These are phyloP conservation scores for Oidiodendron maius DNA, from an alignment of 495 filamentous ascomycete species.

Conservation along the genomic window DNA sequence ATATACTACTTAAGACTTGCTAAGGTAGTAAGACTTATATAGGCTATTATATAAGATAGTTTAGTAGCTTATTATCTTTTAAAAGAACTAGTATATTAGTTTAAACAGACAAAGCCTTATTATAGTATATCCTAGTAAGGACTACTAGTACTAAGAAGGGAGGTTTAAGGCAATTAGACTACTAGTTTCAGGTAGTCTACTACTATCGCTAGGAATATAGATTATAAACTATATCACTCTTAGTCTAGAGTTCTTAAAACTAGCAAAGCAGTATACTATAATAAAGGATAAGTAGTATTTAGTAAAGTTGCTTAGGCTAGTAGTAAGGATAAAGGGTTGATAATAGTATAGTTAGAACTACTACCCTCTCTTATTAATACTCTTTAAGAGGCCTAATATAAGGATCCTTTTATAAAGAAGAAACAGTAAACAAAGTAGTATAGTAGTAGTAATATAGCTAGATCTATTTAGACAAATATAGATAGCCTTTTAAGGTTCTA, in stretches of 20 bases:
- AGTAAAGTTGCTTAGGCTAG: neutral
- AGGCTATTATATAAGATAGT: neutral
- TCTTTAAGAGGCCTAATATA: neutral
- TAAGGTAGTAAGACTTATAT: neutral
- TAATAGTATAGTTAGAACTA: neutral
- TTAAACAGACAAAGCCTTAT: neutral
- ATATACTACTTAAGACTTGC: neutral
- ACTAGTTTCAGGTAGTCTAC: neutral
- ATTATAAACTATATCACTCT: neutral
- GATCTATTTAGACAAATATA: neutral
- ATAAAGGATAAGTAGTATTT: neutral
- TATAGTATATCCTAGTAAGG: neutral
- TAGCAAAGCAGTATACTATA: no score
- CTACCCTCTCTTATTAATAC: neutral
- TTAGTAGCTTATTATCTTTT: neutral
- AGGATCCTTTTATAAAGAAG: neutral
- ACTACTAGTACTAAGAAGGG: neutral
- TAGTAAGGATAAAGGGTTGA: neutral
- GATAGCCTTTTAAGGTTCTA: neutral
- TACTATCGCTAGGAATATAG: neutral
- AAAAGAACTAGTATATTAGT: neutral
- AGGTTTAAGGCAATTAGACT: neutral
- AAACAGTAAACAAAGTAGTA: neutral
- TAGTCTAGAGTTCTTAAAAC: no score
- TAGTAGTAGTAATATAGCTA: neutral